Percentiles rank a stretch among this genome's conserved stretches.
These are phyloP conservation scores for Fusarium nurragi DNA, from an alignment of 2,329 filamentous ascomycete species.

Conservation along the genomic window DNA sequence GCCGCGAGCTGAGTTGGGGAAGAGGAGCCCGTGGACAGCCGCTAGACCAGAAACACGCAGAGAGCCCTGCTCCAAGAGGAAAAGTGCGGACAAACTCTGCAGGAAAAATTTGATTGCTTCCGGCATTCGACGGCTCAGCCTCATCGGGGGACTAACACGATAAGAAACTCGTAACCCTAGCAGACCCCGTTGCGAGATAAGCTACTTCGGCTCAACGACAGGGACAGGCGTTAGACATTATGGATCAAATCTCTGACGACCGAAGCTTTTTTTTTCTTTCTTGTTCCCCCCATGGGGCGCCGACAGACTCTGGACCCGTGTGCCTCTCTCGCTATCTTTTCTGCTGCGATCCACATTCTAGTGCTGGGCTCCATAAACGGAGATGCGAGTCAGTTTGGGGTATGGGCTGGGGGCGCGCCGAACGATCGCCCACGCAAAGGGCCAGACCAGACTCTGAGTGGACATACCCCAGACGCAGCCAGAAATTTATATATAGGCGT, in stretches of 20 bases:
- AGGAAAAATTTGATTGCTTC: conserved; percentile 14
- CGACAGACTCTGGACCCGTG: neutral
- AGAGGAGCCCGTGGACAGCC: conserved; percentile 2
- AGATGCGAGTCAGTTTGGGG: conserved; percentile 35
- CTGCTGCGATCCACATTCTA: conserved; percentile 7
- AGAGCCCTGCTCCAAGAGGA: neutral
- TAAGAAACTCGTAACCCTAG: neutral
- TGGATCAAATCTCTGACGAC: neutral
- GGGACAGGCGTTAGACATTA: neutral
- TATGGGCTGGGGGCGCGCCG: conserved; percentile 16
- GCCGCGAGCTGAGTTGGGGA: conserved; percentile 26
- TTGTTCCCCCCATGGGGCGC: conserved; percentile 15
- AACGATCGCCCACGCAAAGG: conserved; percentile 7
- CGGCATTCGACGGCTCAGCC: conserved; percentile 26
- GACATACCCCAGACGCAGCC: conserved; percentile 16
- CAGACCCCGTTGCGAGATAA: conserved; percentile 16
- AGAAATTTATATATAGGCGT: conserved; percentile 16
- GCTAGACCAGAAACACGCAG: neutral
- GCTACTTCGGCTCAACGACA: conserved; percentile 1
- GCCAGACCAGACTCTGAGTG: conserved; percentile 22
- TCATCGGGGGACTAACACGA: neutral
- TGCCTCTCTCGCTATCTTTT: conserved; percentile 4
- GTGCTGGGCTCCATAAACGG: conserved; percentile 21
- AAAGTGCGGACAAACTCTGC: conserved; percentile 28
- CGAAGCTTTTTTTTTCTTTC: neutral